These are phyloP conservation scores for Pythium plurisporium DNA, from an alignment of 352 stramenopile species.

Conservation along the genomic window DNA sequence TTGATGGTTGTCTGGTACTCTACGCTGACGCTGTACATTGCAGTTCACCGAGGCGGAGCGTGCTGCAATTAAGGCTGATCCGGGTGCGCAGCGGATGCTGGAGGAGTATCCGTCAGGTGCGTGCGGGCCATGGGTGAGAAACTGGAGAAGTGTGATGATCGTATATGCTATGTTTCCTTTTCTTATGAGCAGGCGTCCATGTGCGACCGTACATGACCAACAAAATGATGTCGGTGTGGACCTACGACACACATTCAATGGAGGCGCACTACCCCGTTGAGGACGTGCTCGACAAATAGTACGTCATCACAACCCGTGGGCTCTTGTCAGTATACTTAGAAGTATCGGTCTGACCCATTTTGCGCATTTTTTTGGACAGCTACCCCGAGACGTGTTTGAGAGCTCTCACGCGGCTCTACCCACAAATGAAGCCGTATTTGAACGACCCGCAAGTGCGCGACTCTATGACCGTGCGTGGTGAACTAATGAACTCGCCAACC, in stretches of 20 bases:
- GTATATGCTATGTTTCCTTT: constrained; percentile 23
- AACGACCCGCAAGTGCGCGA: constrained; percentile 45
- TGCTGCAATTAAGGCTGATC: constrained; percentile 31
- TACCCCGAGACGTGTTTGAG: constrained; percentile 69
- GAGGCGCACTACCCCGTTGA: constrained; percentile 58
- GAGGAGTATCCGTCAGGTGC: constrained; percentile 51
- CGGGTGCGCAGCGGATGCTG: constrained; percentile 38
- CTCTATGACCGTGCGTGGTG: constrained; percentile 50
- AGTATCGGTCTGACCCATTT: too few species aligned
- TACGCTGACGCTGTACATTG: background rate
- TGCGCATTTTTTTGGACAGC: too few species aligned
- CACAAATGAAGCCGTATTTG: constrained; percentile 60
- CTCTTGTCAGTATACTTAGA: too few species aligned
- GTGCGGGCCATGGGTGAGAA: too few species aligned
- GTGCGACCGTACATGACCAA: constrained; percentile 53
- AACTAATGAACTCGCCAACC: too few species aligned
- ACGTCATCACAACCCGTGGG: background rate
- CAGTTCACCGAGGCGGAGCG: constrained; percentile 57
- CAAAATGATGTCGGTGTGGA: constrained; percentile 77
- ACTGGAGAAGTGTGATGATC: too few species aligned
- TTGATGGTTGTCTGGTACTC: background rate
- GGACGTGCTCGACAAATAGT: constrained; percentile 55
- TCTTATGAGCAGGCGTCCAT: constrained; percentile 41
- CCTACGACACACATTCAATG: constrained; percentile 67
- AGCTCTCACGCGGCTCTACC: constrained; percentile 52